A percentile compares a stretch with the other conserved stretches of the same genome.
Conservation (phyloP, 208 protist species). For the Crithidia fasciculata region DNA sequence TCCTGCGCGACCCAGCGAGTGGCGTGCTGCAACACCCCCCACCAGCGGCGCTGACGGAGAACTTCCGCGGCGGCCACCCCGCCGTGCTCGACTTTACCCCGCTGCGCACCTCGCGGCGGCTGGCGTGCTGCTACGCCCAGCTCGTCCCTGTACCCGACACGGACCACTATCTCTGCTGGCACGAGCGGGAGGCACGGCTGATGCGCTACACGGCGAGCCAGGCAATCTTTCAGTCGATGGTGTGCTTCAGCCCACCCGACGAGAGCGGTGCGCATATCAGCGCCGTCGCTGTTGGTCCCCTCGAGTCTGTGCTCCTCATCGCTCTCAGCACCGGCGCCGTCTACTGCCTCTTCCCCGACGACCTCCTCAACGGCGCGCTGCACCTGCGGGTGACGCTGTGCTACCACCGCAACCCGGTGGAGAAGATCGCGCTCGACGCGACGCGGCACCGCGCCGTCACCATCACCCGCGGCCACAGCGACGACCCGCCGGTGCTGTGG, state of each 20-base stretch:
- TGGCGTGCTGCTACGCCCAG: conserved; percentile 41
- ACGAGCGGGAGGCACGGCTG: conserved; percentile 57
- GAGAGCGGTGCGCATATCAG: conserved; percentile 61
- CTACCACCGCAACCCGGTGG: conserved; percentile 69
- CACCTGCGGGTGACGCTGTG: conserved; percentile 60
- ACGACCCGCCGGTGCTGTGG: conserved; percentile 78
- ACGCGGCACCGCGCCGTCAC: conserved; percentile 59
- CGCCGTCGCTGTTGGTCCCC: conserved; percentile 54
- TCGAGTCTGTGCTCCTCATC: conserved; percentile 73
- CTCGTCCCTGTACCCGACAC: conserved; percentile 65
- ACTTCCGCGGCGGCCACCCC: conserved; percentile 34
- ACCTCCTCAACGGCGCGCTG: conserved; percentile 25
- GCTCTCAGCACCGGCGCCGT: conserved; percentile 66
- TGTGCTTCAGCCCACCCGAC: conserved; percentile 53
- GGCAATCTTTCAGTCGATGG: conserved; percentile 49
- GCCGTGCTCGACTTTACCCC: conserved; percentile 57
- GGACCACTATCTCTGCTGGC: conserved; percentile 71
- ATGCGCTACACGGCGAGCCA: conserved; percentile 60
- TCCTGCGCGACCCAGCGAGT: conserved; percentile 46
- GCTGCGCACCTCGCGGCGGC: conserved; percentile 34
- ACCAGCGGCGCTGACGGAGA: conserved; percentile 35
- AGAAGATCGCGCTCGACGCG: conserved; percentile 55
- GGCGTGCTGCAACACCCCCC: conserved; percentile 37
- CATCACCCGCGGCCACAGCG: conserved; percentile 47
- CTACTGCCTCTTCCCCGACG: conserved; percentile 71